A percentile compares a stretch with the other conserved stretches of the same genome.
These are phyloP conservation scores for Xanthoconium purpureum DNA, from an alignment of 768 basidiomycete genomes.

Conservation along the genomic window DNA sequence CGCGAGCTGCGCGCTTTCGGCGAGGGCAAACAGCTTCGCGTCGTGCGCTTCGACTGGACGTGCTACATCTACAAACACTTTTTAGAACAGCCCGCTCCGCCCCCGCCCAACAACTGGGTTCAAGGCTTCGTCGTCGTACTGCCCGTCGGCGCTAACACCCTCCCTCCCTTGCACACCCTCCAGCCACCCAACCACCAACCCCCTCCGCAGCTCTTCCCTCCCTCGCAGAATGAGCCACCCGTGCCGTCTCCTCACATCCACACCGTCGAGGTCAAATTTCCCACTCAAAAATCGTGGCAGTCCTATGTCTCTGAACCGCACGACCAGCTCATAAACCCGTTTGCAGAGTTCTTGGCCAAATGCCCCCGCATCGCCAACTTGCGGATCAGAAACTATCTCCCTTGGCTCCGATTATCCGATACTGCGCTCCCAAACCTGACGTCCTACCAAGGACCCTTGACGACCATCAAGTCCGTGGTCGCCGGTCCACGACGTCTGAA, in stretches of 20 bases:
- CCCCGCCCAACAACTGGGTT: conserved; percentile 10
- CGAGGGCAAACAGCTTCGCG: conserved; percentile 35
- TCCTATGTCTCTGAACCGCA: conserved; percentile 26
- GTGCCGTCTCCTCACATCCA: conserved; percentile 25
- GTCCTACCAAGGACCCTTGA: conserved; percentile 25
- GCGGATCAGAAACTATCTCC: conserved; percentile 27
- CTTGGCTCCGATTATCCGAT: conserved; percentile 22
- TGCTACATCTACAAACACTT: conserved; percentile 37
- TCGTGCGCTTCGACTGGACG: conserved; percentile 44
- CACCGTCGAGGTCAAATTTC: conserved; percentile 31
- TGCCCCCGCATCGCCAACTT: conserved; percentile 23
- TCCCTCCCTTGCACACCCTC: conserved; percentile 9
- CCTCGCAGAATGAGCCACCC: conserved; percentile 13
- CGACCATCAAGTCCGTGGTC: conserved; percentile 26
- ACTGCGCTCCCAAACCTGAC: conserved; percentile 19
- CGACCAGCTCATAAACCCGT: conserved; percentile 28
- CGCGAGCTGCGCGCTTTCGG: conserved; percentile 34
- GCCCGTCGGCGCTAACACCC: conserved; percentile 1
- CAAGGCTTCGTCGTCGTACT: conserved; percentile 12
- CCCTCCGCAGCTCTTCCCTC: neutral
- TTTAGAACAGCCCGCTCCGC: neutral
- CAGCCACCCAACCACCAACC: neutral
- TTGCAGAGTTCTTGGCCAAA: conserved; percentile 21
- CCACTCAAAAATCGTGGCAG: conserved; percentile 31
- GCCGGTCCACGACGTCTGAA: conserved; percentile 15